phyloP scores from a whole-genome alignment of 2,329 filamentous ascomycete genomes.

The Epichloe hybrida region DNA sequence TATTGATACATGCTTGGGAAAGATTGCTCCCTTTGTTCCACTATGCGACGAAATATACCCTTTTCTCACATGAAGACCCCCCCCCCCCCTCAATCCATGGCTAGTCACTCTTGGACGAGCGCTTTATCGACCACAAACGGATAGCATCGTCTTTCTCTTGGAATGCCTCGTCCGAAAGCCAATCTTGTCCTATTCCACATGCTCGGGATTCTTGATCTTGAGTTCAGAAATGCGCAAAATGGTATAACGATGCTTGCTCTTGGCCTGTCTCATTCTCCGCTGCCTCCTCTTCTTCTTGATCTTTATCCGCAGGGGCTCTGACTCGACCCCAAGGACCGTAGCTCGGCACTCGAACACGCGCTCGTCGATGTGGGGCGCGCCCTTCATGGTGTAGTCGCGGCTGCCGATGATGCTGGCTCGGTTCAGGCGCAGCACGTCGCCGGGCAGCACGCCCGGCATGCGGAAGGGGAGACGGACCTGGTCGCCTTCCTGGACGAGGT shows the following conservation, averaged over 20 bases:
- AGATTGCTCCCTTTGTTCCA: neutral
- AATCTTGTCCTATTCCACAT: constrained; percentile 15
- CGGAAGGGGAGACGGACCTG: constrained; percentile 64
- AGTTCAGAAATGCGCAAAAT: constrained; percentile 75
- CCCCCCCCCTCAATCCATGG: no score
- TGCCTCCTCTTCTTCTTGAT: constrained; percentile 73
- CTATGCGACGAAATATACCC: neutral
- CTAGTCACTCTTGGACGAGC: no score
- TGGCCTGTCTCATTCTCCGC: constrained; percentile 58
- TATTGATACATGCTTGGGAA: neutral
- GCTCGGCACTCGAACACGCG: constrained; percentile 74
- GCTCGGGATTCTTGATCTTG: constrained; percentile 39
- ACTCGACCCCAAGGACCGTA: constrained; percentile 71
- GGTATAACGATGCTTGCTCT: constrained; percentile 85
- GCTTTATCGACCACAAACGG: neutral
- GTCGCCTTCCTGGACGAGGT: constrained; percentile 68
- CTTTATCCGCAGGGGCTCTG: constrained; percentile 62
- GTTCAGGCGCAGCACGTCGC: constrained; percentile 79
- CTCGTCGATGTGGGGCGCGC: constrained; percentile 67
- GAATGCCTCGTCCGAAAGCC: neutral
- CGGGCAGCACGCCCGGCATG: constrained; percentile 62
- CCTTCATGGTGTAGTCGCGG: constrained; percentile 81
- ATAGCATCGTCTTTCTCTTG: neutral
- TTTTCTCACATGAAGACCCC: neutral
- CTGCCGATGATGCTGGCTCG: constrained; percentile 72